Evolutionary conservation across 208 protist genomes (phyloP).

Genomic region (Vickermania spadyakhi): DNA sequence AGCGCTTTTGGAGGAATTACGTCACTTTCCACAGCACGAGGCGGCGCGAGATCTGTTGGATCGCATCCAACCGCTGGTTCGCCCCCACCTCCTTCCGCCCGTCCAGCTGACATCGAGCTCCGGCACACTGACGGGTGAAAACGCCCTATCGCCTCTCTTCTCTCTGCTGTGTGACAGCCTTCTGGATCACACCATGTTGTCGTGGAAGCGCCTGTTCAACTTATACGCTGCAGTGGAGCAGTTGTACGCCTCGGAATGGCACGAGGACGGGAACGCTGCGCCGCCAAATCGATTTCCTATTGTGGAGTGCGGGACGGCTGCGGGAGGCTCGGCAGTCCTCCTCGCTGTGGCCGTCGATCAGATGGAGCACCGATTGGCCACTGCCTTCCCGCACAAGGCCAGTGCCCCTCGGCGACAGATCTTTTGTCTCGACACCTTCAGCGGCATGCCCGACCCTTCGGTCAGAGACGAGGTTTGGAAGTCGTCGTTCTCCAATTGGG

Average conservation of each 20-base stretch:
- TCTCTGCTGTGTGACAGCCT: constrained; percentile 55
- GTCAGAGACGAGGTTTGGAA: constrained; percentile 14
- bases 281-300: constrained; percentile 12
- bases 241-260: constrained; percentile 6
- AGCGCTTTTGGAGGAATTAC: constrained; percentile 62
- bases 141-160: constrained; percentile 38
- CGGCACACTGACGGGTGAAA: not conserved
- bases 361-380: constrained; percentile 9
- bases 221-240: constrained; percentile 26
- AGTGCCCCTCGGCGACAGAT: constrained; percentile 12
- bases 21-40: constrained; percentile 27
- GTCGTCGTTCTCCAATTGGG: not conserved
- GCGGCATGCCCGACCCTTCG: constrained; percentile 55
- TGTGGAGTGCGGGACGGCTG: constrained; percentile 71
- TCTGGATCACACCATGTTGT: constrained; percentile 70
- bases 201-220: constrained; percentile 55
- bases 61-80: constrained; percentile 30
- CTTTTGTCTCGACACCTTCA: constrained; percentile 63
- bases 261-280: not conserved
- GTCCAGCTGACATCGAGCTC: constrained; percentile 18
- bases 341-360: constrained; percentile 42
- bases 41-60: constrained; percentile 26
- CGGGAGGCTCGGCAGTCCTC: constrained; percentile 52
- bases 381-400: constrained; percentile 7
- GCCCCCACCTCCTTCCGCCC: constrained; percentile 31